Base-by-base conservation (phyloP, 768 basidiomycete species). In the Mrakia gelida region DNA sequence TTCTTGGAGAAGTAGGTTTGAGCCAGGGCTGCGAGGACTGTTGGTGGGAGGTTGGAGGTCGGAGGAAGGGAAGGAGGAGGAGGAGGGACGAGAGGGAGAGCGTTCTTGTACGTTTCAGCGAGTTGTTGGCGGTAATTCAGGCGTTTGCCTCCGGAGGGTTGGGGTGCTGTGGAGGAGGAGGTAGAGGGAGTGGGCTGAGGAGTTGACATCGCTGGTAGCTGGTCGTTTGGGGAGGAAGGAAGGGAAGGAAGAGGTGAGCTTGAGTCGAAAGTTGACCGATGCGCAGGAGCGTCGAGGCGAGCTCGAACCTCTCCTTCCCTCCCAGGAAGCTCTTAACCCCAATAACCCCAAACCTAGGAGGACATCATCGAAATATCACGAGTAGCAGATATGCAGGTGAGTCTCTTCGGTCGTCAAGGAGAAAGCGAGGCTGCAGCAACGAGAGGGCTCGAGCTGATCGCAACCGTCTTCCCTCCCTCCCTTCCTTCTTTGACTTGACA, bases 61-160 rank as follows among this genome's bases (percentile, higher is more conserved):
- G 65, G 43, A 3, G 73, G 15, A 13, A 43, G 30, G 26, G 63
- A 5, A 23, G 71, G 61, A 43, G 9, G 32, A 5, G 68, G 41
- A 63, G 76, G 26, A 54, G 77, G 77, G 41, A 75, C 75, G 54
- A 75, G 23, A 38, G 77, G 77, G 16, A 78, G 38, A 11, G 77
- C 43, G 41, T 59, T 30, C 9, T 72, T 49, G 68, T 78, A 73
- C 32, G 72, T 73, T n/a, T 49, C 72, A 21, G 54, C 54, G 4
- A 73, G 72, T 30, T 59, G 72, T 21, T 49, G 49, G 0, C 72
- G 72, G 26, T 73, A 30, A 15, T 73, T 73, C n/a, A 56, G 28
- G 0, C 56, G 49, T 15, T 73, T 73, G 49, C 49, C 49, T 52
- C 49, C 49, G 49, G 49, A 13, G 26, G 52, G 54, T 2, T 54